Conservation (phyloP, 768 basidiomycete genomes). For the Russula virescens region DNA sequence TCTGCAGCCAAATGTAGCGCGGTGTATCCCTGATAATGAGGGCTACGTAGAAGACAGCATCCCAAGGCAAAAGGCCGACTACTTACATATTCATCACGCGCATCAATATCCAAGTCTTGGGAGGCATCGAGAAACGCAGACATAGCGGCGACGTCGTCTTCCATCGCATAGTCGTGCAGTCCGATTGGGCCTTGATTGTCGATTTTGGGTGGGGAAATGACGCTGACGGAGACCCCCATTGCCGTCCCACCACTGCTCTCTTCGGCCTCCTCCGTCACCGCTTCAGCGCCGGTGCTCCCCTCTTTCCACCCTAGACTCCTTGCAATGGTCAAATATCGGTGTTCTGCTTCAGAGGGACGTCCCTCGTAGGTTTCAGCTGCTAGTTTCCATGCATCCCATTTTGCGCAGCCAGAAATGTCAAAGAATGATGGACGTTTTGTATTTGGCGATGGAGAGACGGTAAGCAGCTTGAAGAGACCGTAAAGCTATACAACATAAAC, state of each 20-base stretch:
- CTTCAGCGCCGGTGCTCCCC: slow-evolving; percentile 24
- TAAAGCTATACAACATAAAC: slow-evolving; percentile 52
- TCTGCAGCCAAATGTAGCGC: slow-evolving; percentile 84
- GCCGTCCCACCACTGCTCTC: slow-evolving; percentile 33
- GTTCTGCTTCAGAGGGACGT: slow-evolving; percentile 46
- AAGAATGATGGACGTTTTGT: slow-evolving; percentile 66
- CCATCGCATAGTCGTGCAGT: slow-evolving; percentile 59
- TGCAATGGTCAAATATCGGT: slow-evolving; percentile 65
- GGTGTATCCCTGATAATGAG: slow-evolving; percentile 65
- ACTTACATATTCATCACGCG: slow-evolving; percentile 67
- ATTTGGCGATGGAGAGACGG: slow-evolving; percentile 49
- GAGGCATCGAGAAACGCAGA: slow-evolving; percentile 37
- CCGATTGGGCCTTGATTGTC: slow-evolving; percentile 31
- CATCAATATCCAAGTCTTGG: slow-evolving; percentile 48
- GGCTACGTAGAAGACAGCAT: not conserved
- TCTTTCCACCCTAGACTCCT: slow-evolving; percentile 62
- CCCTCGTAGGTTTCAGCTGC: slow-evolving; percentile 44
- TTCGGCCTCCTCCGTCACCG: slow-evolving; percentile 27
- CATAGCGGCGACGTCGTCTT: slow-evolving; percentile 46
- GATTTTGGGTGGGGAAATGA: slow-evolving; percentile 39
- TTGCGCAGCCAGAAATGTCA: slow-evolving; percentile 72
- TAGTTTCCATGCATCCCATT: slow-evolving; percentile 80
- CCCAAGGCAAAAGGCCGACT: not conserved
- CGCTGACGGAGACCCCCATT: slow-evolving; percentile 61
- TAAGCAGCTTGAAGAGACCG: slow-evolving; percentile 75